phyloP scores from a whole-genome alignment of 2,329 filamentous ascomycete genomes.

The Chrysoporthe austroafricana region DNA sequence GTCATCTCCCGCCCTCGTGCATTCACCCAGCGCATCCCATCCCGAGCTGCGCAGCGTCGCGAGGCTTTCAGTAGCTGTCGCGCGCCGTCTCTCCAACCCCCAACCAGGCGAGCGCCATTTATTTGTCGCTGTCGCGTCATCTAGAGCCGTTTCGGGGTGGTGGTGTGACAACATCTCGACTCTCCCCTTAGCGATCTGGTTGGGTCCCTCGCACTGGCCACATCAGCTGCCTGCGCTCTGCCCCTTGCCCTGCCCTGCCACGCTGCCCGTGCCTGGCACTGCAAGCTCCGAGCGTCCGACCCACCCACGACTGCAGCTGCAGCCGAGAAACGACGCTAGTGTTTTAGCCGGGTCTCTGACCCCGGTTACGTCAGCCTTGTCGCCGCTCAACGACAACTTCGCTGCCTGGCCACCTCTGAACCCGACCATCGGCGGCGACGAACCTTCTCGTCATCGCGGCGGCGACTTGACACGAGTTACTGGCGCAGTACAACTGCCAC shows the following conservation, averaged over 20 bases:
- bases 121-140: conserved; percentile 20
- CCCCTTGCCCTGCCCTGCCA: conserved; percentile 15
- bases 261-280: conserved; percentile 5
- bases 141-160: conserved; percentile 14
- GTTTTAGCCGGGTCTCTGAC: conserved; percentile 23
- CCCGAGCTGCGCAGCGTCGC: conserved; percentile 31
- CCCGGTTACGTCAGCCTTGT: conserved; percentile 39
- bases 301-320: conserved; percentile 30
- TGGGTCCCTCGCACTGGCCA: conserved; percentile 35
- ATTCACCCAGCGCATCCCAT: conserved; percentile 37
- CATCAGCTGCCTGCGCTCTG: conserved; percentile 34
- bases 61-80: conserved; percentile 55
- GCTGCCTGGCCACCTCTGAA: conserved; percentile 20
- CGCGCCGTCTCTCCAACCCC: conserved; percentile 29
- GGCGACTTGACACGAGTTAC: conserved; percentile 3
- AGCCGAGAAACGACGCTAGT: conserved; percentile 26
- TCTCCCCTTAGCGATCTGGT: too few species aligned
- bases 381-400: conserved; percentile 18
- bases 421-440: conserved; percentile 5
- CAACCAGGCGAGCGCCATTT: conserved; percentile 2
- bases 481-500: conserved; percentile 21
- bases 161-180: conserved; percentile 24
- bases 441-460: conserved; percentile 20
- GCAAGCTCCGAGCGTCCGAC: conserved; percentile 32
- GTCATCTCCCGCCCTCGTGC: conserved; percentile 35